phyloP scores from a whole-genome alignment of 805 yeast species.

The Candida methanosorbosa region DNA sequence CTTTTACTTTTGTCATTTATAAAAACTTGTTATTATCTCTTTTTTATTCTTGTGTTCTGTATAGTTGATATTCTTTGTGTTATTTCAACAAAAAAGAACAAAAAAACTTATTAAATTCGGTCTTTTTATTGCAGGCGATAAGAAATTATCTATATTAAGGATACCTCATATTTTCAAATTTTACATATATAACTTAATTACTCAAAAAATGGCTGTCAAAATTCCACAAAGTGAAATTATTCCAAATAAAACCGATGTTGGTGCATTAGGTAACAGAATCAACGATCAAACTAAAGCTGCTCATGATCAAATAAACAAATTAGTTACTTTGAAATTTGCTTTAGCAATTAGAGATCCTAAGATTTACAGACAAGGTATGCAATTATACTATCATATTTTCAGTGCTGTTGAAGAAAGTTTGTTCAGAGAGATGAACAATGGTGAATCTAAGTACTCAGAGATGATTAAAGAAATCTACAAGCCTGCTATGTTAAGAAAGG shows the following conservation, averaged over 20 bases:
- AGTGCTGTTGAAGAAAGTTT: conserved; percentile 50
- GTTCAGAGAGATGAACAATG: conserved; percentile 31
- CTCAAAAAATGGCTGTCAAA: conserved; percentile 5
- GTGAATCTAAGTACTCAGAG: conserved; percentile 28
- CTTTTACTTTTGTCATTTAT: too few species aligned
- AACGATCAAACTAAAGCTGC: conserved; percentile 55
- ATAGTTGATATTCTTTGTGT: too few species aligned
- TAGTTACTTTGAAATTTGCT: conserved; percentile 62
- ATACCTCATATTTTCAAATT: too few species aligned
- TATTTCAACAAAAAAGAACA: too few species aligned
- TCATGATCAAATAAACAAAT: conserved; percentile 63
- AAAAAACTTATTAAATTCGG: too few species aligned
- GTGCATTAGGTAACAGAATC: conserved; percentile 78
- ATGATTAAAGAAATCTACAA: conserved; percentile 56
- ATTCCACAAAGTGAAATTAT: conserved; percentile 41
- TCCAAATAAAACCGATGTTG: conserved; percentile 73
- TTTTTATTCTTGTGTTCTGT: too few species aligned
- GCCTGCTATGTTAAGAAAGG: conserved; percentile 60
- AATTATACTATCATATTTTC: conserved; percentile 63
- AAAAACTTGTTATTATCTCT: too few species aligned
- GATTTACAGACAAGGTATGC: conserved; percentile 75
- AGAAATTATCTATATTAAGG: too few species aligned
- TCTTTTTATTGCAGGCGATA: too few species aligned
- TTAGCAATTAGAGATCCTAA: conserved; percentile 68
- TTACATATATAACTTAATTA: not conserved